Evolutionary conservation across 176 grass and related monocot species (phyloP).

Genomic region (Bothriochloa decipiens): DNA sequence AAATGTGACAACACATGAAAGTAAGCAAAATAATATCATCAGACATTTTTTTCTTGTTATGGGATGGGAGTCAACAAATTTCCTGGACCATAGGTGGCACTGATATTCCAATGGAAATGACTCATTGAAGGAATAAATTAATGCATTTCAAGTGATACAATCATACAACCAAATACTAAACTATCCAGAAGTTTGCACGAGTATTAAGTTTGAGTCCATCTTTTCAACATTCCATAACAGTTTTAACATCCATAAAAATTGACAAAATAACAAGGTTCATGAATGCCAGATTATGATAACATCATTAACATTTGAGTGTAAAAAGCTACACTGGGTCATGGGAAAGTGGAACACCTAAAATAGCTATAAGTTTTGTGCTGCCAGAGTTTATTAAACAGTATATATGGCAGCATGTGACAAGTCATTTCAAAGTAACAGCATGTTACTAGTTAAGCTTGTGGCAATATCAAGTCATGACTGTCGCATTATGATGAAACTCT

Average conservation of each 20-base stretch:
- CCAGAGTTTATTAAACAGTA: not conserved
- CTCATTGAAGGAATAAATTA: not conserved
- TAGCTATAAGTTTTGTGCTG: not conserved
- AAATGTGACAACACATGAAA: not conserved
- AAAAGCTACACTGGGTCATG: not conserved
- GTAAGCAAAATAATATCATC: constrained; percentile 15
- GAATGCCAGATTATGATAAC: not conserved
- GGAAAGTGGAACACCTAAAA: not conserved
- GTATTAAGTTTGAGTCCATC: not conserved
- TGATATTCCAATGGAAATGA: not conserved
- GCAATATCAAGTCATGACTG: not conserved
- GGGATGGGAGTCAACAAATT: not conserved
- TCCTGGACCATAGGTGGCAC: not conserved
- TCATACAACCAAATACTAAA: not conserved
- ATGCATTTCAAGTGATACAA: not conserved
- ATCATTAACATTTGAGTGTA: not conserved
- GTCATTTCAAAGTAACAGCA: not conserved
- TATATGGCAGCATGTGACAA: not conserved
- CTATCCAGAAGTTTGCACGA: not conserved
- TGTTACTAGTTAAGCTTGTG: not conserved
- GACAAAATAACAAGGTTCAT: not conserved
- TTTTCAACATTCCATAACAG: not conserved
- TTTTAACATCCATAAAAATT: not conserved
- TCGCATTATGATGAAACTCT: not conserved
- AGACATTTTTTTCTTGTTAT: not conserved